Evolutionary conservation across 495 filamentous ascomycete species (phyloP).

Genomic region (Haplographium delicatum): DNA sequence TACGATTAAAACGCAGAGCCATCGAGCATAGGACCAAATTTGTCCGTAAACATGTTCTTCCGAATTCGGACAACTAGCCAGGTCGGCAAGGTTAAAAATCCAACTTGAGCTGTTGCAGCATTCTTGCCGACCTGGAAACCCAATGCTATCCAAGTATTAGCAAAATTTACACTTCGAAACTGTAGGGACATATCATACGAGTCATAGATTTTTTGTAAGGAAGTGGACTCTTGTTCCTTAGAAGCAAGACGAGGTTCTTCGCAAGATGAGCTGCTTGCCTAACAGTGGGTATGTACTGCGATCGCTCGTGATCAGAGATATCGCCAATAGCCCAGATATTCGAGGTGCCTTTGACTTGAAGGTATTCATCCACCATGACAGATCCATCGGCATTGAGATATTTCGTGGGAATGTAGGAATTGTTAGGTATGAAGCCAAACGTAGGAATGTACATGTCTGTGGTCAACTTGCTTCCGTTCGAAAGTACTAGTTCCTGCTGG

Average conservation of each 20-base stretch:
- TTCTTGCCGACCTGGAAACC: no score
- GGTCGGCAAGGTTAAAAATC: no score
- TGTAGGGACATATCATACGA: no score
- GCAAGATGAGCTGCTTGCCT: slow-evolving; percentile 16
- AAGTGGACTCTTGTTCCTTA: not conserved
- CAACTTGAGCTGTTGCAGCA: no score
- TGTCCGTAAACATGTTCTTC: no score
- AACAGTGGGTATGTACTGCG: slow-evolving; percentile 6
- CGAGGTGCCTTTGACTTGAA: slow-evolving; percentile 29
- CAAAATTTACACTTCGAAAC: no score
- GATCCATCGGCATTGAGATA: slow-evolving; percentile 31
- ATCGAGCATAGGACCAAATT: no score
- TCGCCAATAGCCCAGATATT: slow-evolving; percentile 42
- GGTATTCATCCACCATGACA: slow-evolving; percentile 30
- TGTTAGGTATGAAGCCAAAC: slow-evolving; percentile 37
- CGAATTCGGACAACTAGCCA: no score
- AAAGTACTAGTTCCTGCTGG: slow-evolving; percentile 23
- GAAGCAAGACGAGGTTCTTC: slow-evolving; percentile 11
- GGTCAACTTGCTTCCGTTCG: slow-evolving; percentile 19
- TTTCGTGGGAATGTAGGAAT: slow-evolving; percentile 27
- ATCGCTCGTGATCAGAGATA: slow-evolving; percentile 14
- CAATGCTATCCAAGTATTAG: no score
- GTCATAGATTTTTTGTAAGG: no score
- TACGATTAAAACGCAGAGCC: no score
- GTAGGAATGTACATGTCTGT: slow-evolving; percentile 39